Conservation (phyloP, 768 basidiomycete species). For the Grammothele lineata region DNA sequence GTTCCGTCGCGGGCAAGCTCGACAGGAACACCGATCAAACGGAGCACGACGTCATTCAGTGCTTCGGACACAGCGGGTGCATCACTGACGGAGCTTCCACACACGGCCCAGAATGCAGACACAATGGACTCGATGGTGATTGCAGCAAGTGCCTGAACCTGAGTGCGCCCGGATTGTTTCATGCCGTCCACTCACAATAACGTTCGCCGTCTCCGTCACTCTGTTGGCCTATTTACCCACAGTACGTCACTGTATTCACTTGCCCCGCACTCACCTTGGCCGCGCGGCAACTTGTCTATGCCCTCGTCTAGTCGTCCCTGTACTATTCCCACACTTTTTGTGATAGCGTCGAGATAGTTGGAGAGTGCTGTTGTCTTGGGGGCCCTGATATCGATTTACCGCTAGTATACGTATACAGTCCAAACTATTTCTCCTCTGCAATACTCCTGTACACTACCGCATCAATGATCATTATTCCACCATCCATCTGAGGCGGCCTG, state of each 20-base stretch:
- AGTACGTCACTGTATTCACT: constrained; percentile 11
- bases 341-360: too few species aligned
- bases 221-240: constrained; percentile 1
- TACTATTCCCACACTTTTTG: too few species aligned
- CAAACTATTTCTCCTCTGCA: constrained; percentile 7
- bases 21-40: background rate
- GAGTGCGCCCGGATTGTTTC: background rate
- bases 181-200: background rate
- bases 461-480: constrained; percentile 15
- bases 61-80: background rate
- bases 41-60: background rate
- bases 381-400: too few species aligned
- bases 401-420: constrained; percentile 8
- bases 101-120: constrained; percentile 1
- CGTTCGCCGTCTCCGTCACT: too few species aligned
- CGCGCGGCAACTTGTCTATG: too few species aligned
- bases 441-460: constrained; percentile 13
- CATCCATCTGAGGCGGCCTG: too few species aligned
- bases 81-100: constrained; percentile 7
- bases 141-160: constrained; percentile 14
- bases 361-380: too few species aligned
- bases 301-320: too few species aligned
- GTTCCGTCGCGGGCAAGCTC: too few species aligned
- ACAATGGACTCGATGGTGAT: constrained; percentile 8
- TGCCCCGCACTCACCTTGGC: constrained; percentile 11